Evolutionary conservation across 208 protist species (phyloP).

Genomic region (Lotmaria passim): DNA sequence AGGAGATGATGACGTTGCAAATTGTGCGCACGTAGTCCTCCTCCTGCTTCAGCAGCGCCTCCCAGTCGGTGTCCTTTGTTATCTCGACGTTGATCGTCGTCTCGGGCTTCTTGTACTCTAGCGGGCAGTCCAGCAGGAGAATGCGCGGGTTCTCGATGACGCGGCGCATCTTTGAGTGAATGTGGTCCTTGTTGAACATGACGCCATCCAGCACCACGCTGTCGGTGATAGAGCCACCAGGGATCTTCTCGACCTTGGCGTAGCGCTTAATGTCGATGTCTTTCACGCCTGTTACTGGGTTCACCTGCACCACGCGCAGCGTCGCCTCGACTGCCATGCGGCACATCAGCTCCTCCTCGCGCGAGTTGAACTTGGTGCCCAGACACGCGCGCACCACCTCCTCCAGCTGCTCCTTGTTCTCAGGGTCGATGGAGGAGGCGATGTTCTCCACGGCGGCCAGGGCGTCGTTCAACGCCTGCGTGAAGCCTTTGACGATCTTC

Average conservation of each 20-base stretch:
- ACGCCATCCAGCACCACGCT: conserved; percentile 98
- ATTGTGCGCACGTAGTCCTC: conserved; percentile 98
- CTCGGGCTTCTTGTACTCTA: conserved; percentile 99
- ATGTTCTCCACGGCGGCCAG: conserved; percentile 94
- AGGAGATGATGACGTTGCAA: conserved; percentile 97
- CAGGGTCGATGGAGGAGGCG: conserved; percentile 93
- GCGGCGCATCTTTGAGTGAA: conserved; percentile 98
- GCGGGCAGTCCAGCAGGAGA: conserved; percentile 98
- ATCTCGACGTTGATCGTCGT: conserved; percentile 98
- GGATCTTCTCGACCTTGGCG: conserved; percentile 99
- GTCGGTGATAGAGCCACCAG: conserved; percentile 98
- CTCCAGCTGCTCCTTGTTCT: conserved; percentile 88
- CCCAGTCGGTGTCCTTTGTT: conserved; percentile 97
- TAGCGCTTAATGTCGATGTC: conserved; percentile 99
- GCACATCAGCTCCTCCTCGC: conserved; percentile 97
- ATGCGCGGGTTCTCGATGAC: conserved; percentile 99
- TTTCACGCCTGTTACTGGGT: conserved; percentile 84
- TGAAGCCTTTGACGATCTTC: conserved; percentile 98
- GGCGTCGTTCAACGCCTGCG: conserved; percentile 96
- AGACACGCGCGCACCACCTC: conserved; percentile 95
- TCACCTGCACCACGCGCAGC: conserved; percentile 89
- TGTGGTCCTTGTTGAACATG: conserved; percentile 99
- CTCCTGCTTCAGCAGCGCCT: conserved; percentile 97
- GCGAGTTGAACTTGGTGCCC: conserved; percentile 99
- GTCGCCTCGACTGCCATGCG: conserved; percentile 99